phyloP scores from a whole-genome alignment of 83 land plant species.

The Isoetes engelmannii region DNA sequence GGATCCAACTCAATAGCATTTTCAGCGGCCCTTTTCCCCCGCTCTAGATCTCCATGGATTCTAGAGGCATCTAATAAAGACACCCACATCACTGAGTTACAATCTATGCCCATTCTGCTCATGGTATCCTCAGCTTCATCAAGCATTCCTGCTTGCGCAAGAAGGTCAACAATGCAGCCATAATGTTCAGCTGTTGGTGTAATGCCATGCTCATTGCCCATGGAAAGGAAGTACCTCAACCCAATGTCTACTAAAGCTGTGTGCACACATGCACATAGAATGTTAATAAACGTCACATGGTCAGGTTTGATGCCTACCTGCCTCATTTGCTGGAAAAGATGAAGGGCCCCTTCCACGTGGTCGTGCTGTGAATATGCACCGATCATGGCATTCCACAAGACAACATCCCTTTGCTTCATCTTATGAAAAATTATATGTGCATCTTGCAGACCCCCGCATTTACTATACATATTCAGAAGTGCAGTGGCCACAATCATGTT shows the following conservation, averaged over 20 bases:
- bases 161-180: conserved; percentile 8
- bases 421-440: background rate
- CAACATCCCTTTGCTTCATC: background rate
- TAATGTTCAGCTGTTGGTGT: conserved; percentile 10
- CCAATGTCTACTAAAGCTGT: conserved; percentile 10
- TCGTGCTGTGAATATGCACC: background rate
- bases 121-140: conserved; percentile 1
- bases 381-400: background rate
- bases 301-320: background rate
- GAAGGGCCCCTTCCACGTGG: background rate
- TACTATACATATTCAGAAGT: background rate
- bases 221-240: background rate
- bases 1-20: background rate
- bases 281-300: background rate
- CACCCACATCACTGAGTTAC: background rate
- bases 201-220: background rate
- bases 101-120: conserved; percentile 3
- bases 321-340: background rate
- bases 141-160: conserved; percentile 7
- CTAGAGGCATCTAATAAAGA: background rate
- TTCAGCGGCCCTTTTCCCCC: background rate
- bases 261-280: conserved; percentile 10
- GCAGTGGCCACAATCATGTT: background rate
- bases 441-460: background rate
- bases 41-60: background rate